Conservation (phyloP, 208 protist genomes). For the Acanthamoeba castellanii region DNA sequence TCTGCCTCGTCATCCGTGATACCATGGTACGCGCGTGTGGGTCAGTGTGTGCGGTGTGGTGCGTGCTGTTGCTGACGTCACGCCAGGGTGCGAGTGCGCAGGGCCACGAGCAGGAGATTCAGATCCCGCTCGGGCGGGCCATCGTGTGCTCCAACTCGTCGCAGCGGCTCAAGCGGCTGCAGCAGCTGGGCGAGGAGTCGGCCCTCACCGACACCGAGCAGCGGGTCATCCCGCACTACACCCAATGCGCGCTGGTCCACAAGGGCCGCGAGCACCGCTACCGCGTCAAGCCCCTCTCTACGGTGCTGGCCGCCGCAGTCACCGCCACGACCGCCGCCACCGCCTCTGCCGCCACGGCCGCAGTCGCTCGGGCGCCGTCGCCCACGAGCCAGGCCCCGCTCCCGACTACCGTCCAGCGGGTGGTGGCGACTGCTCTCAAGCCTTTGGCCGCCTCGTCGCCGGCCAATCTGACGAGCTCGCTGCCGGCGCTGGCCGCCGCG, state of each 20-base stretch:
- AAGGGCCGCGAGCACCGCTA: slow-evolving; percentile 46
- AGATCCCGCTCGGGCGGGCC: background rate
- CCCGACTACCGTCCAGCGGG: no score
- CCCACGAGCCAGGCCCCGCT: no score
- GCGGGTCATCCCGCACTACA: slow-evolving; percentile 53
- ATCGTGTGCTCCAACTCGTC: slow-evolving; percentile 58
- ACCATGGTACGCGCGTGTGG: background rate
- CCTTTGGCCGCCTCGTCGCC: background rate
- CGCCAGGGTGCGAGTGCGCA: background rate
- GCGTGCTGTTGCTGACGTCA: background rate
- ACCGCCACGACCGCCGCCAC: background rate
- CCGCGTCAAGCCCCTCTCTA: slow-evolving; percentile 31
- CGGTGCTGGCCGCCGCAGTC: background rate
- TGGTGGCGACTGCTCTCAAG: no score
- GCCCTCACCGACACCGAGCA: slow-evolving; percentile 36
- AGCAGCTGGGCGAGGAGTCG: slow-evolving; percentile 41
- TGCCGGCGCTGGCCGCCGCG: background rate
- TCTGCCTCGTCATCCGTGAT: slow-evolving; percentile 38
- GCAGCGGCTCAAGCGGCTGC: slow-evolving; percentile 40
- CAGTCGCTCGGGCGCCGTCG: background rate
- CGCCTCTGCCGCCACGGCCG: no score
- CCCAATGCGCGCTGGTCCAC: slow-evolving; percentile 34
- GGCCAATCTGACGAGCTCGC: background rate
- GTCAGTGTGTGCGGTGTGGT: background rate
- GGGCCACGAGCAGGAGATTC: background rate